Conservation (phyloP, 805 yeast genomes). For the Saturnispora kantuleensis region DNA sequence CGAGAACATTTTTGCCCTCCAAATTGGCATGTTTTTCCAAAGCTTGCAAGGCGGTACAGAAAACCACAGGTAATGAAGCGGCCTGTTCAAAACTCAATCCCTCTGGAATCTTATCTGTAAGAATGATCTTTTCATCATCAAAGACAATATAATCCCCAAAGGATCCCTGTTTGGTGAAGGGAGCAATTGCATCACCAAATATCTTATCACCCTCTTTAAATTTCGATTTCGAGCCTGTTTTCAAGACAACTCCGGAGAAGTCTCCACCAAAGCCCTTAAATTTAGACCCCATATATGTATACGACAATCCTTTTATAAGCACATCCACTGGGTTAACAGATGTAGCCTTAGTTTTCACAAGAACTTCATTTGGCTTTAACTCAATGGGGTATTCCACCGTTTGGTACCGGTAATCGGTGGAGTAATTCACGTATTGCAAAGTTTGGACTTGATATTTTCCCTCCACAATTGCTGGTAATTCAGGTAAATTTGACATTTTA, state of each 20-base stretch:
- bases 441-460: no score
- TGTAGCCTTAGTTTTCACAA: slow-evolving; percentile 14
- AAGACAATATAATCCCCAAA: slow-evolving; percentile 34
- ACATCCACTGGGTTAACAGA: slow-evolving; percentile 19
- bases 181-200: slow-evolving; percentile 11
- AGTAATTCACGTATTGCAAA: slow-evolving; percentile 11
- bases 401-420: slow-evolving; percentile 7
- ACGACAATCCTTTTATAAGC: slow-evolving; percentile 8
- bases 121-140: slow-evolving; percentile 21
- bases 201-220: slow-evolving; percentile 17
- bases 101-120: slow-evolving; percentile 34
- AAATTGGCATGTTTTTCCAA: slow-evolving; percentile 10
- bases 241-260: slow-evolving; percentile 18
- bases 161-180: slow-evolving; percentile 29
- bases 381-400: slow-evolving; percentile 9
- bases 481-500: neutral
- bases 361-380: slow-evolving; percentile 12
- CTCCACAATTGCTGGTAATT: neutral
- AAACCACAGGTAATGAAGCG: slow-evolving; percentile 55
- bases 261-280: slow-evolving; percentile 17
- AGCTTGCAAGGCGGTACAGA: slow-evolving; percentile 45
- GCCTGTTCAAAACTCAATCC: slow-evolving; percentile 44
- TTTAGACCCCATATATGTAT: slow-evolving; percentile 6
- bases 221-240: slow-evolving; percentile 14
- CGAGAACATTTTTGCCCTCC: slow-evolving; percentile 38